Conservation (phyloP, 2,329 filamentous ascomycete genomes). For the Cordyceps sp. region DNA sequence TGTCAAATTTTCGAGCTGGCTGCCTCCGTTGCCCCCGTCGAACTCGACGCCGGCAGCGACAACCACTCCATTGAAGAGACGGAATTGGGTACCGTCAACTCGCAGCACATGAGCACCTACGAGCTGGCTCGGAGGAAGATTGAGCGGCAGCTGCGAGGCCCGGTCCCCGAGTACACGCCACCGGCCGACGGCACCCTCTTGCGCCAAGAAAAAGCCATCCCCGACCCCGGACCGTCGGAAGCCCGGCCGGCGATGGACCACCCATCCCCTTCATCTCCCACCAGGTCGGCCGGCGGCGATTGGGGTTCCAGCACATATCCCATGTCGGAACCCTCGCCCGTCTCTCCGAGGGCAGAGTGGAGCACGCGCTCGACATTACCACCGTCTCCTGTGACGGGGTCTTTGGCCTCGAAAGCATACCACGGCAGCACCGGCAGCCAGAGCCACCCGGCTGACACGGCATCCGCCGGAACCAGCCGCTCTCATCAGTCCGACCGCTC, state of each 20-base stretch:
- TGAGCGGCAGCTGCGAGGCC: constrained; percentile 31
- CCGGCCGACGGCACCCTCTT: constrained; percentile 12
- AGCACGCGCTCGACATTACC: constrained; percentile 14
- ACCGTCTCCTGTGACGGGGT: constrained; percentile 23
- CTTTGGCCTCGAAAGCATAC: constrained; percentile 10
- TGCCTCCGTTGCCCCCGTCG: constrained; percentile 26
- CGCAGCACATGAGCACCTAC: constrained; percentile 26
- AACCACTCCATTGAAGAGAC: constrained; percentile 20
- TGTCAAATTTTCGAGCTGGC: constrained; percentile 37
- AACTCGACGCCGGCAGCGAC: constrained; percentile 27
- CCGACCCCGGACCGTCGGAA: constrained; percentile 4
- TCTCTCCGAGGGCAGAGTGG: constrained; percentile 29
- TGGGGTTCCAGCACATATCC: constrained; percentile 18
- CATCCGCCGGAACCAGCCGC: background rate
- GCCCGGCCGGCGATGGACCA: background rate
- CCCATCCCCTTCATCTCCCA: constrained; percentile 5
- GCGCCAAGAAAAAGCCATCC: constrained; percentile 13
- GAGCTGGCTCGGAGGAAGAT: constrained; percentile 33
- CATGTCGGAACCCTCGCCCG: constrained; percentile 27
- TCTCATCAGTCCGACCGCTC: constrained; percentile 4
- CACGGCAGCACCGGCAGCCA: constrained; percentile 6
- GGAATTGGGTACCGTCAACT: constrained; percentile 22
- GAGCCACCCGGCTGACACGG: constrained; percentile 2
- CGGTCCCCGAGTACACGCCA: constrained; percentile 31
- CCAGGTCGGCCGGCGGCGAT: constrained; percentile 7